phyloP scores from a whole-genome alignment of 129 eudicot genomes.

The Centella asiatica region DNA sequence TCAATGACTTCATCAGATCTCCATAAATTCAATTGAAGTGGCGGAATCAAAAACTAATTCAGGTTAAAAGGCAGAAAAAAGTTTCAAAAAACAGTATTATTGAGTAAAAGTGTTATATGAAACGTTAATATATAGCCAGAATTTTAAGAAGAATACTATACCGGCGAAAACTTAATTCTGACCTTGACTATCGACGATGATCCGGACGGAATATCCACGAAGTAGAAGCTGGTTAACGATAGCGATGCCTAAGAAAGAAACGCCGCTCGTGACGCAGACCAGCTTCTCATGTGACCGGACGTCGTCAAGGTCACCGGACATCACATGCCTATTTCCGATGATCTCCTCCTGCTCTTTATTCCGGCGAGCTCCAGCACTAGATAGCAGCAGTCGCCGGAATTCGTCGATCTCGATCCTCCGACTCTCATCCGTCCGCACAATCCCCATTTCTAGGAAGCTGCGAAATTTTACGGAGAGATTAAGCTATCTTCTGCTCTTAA shows the following conservation, averaged over 20 bases:
- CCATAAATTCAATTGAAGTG: no score
- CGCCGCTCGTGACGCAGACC: constrained; percentile 86
- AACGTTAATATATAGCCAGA: no score
- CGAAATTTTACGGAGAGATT: no score
- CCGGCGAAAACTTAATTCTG: not conserved
- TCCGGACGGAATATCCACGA: constrained; percentile 65
- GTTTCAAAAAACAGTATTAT: no score
- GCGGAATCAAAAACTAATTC: no score
- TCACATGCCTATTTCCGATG: constrained; percentile 5
- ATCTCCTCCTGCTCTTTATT: constrained; percentile 25
- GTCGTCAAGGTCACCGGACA: constrained; percentile 16
- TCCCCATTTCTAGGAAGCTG: constrained; percentile 51
- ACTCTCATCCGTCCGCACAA: constrained; percentile 41
- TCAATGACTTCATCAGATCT: no score
- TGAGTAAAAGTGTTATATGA: no score
- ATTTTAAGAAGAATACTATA: not conserved
- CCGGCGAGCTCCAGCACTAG: constrained; percentile 44
- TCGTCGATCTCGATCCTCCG: constrained; percentile 52
- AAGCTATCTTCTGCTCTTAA: no score
- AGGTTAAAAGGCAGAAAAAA: no score
- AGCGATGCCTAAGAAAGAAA: constrained; percentile 59
- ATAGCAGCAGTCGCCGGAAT: constrained; percentile 57
- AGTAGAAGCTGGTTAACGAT: constrained; percentile 56
- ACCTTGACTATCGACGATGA: constrained; percentile 74
- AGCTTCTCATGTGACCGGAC: constrained; percentile 27